Percentiles rank a stretch among this genome's conserved stretches.
Evolutionary conservation across 2,329 filamentous ascomycete genomes (phyloP).

Genomic region (Alternaria arborescens): DNA sequence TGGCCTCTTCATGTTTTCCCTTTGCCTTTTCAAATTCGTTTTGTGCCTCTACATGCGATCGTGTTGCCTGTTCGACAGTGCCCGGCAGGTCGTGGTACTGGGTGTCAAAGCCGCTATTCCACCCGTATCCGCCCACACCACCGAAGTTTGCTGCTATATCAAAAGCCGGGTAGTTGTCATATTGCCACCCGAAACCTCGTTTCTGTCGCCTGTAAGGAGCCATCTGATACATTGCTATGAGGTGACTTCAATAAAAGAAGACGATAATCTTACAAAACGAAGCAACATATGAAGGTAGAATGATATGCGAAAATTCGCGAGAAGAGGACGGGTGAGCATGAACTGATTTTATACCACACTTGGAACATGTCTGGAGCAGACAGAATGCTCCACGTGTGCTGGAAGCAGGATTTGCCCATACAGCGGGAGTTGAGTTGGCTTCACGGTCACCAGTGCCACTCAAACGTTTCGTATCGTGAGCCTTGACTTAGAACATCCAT

Average conservation of each 20-base stretch:
- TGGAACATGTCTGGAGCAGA: background rate
- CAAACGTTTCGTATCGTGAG: constrained; percentile 8
- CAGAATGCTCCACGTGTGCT: background rate
- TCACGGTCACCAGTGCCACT: constrained; percentile 11
- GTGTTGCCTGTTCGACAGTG: constrained; percentile 27
- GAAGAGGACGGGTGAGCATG: background rate
- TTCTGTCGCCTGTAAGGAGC: background rate
- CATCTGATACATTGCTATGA: constrained; percentile 10
- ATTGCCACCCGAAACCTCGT: background rate
- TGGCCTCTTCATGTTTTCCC: constrained; percentile 25
- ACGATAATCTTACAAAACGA: background rate
- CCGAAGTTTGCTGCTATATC: background rate
- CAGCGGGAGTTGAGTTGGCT: constrained; percentile 9
- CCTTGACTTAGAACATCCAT: background rate
- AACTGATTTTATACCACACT: background rate
- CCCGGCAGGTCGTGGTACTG: background rate
- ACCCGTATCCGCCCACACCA: background rate
- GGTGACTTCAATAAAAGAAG: background rate
- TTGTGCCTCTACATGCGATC: constrained; percentile 23
- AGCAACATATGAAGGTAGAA: background rate
- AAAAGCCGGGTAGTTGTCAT: background rate
- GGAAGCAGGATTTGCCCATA: constrained; percentile 2
- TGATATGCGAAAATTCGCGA: background rate
- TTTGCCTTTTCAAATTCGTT: constrained; percentile 22
- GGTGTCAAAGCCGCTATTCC: background rate